These are phyloP conservation scores for Geotrichum histeridarum DNA, from an alignment of 1,139 yeast species.

Conservation along the genomic window DNA sequence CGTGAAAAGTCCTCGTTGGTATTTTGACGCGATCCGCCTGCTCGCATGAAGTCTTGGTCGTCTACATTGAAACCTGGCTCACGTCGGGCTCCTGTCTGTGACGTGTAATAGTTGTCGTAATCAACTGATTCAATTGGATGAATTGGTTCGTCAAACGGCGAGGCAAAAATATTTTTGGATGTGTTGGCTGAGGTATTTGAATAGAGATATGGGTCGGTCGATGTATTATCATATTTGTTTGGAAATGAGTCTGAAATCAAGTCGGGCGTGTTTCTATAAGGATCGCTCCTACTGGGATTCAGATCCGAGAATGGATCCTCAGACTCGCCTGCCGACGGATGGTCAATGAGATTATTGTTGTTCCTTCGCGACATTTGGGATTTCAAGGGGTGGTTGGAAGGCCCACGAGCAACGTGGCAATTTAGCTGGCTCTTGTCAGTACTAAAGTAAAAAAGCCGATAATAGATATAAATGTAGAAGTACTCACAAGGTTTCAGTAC, in stretches of 20 bases:
- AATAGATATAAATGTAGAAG: neutral
- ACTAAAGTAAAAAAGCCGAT: neutral
- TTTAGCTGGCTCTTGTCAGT: neutral
- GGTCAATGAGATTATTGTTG: conserved; percentile 17
- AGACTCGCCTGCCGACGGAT: conserved; percentile 13
- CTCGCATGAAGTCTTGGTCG: conserved; percentile 16
- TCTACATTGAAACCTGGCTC: conserved; percentile 8
- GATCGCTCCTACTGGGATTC: neutral
- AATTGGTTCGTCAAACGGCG: conserved; percentile 18
- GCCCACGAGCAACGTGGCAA: conserved; percentile 7
- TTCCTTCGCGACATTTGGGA: conserved; percentile 12
- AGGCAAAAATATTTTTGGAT: conserved; percentile 10
- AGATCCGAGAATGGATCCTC: conserved; percentile 18
- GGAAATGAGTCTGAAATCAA: conserved; percentile 13
- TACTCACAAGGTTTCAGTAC: neutral
- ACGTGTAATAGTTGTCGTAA: conserved; percentile 6
- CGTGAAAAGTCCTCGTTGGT: conserved; percentile 4
- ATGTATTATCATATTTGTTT: conserved; percentile 15
- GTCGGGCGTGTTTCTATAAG: conserved; percentile 8
- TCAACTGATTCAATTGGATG: conserved; percentile 16
- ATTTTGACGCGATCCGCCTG: neutral
- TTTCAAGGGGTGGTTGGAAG: conserved; percentile 4
- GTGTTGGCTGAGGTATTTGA: conserved; percentile 6
- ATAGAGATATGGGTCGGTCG: conserved; percentile 15
- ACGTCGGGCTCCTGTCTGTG: neutral